A percentile compares a stretch with the other conserved stretches of the same genome.
These are phyloP conservation scores for Annulohypoxylon bovei DNA, from an alignment of 495 filamentous ascomycete genomes.

Conservation along the genomic window DNA sequence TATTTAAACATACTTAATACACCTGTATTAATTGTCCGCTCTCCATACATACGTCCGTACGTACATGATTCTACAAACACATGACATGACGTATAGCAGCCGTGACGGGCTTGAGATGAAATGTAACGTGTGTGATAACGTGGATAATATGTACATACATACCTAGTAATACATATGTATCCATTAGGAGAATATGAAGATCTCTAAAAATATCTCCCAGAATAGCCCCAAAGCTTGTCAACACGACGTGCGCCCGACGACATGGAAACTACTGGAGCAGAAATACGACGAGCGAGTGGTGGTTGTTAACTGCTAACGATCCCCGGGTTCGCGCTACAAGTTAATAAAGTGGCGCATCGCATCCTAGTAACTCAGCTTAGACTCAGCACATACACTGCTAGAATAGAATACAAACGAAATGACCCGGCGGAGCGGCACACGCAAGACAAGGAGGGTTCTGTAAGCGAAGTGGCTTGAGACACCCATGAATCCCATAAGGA, in stretches of 20 bases:
- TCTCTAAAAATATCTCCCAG: background rate
- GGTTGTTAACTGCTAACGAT: background rate
- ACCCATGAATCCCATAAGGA: background rate
- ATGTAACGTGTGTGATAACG: background rate
- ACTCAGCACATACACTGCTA: constrained; percentile 2
- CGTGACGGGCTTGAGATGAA: background rate
- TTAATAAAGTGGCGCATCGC: background rate
- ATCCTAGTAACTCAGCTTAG: constrained; percentile 12
- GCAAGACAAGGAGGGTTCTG: background rate
- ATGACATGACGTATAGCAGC: constrained; percentile 19
- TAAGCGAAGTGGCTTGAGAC: constrained; percentile 3
- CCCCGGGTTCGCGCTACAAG: background rate
- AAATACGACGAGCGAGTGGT: background rate
- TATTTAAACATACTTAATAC: too few species aligned
- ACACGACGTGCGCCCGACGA: background rate
- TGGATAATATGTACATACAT: background rate
- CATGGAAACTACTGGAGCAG: constrained; percentile 5
- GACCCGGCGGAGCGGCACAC: constrained; percentile 26
- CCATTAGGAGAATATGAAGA: background rate
- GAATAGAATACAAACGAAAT: background rate
- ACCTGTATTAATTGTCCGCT: too few species aligned
- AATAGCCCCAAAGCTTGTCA: background rate
- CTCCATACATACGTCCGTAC: background rate
- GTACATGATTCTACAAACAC: background rate
- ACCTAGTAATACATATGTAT: background rate